Evolutionary conservation across 139 green algal species (phyloP).

Genomic region (Penium margaritaceum): DNA sequence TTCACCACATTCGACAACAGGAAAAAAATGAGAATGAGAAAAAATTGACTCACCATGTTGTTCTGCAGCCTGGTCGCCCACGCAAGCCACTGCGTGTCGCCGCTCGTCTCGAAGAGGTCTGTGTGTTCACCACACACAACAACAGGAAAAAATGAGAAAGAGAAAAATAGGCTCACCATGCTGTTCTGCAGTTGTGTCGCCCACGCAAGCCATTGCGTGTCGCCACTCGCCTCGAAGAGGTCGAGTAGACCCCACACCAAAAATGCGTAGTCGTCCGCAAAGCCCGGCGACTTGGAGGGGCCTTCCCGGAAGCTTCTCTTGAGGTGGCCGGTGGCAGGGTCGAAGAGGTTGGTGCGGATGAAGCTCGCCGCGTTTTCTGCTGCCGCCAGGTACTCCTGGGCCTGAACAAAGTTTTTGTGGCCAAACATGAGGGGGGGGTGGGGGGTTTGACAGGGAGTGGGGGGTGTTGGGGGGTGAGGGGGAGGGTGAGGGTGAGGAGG

Average conservation of each 20-base stretch:
- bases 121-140: too few species aligned
- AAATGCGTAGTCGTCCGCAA: constrained; percentile 73
- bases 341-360: constrained; percentile 64
- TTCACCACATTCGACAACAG: too few species aligned
- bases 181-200: constrained; percentile 68
- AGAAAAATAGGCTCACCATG: too few species aligned
- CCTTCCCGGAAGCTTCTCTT: constrained; percentile 59
- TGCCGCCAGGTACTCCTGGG: constrained; percentile 55
- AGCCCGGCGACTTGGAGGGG: constrained; percentile 52
- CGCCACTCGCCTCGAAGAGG: constrained; percentile 63
- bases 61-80: constrained; percentile 69
- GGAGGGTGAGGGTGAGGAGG: background rate
- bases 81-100: too few species aligned
- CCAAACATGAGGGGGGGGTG: background rate
- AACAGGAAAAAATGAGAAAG: too few species aligned
- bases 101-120: too few species aligned
- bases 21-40: too few species aligned
- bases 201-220: constrained; percentile 67
- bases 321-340: constrained; percentile 50
- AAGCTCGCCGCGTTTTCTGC: constrained; percentile 56
- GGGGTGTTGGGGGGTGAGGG: background rate
- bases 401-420: background rate
- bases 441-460: background rate
- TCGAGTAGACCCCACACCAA: constrained; percentile 70
- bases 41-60: too few species aligned